Evolutionary conservation across 2,329 filamentous ascomycete genomes (phyloP).

Genomic region (Lecanicillium sp.): DNA sequence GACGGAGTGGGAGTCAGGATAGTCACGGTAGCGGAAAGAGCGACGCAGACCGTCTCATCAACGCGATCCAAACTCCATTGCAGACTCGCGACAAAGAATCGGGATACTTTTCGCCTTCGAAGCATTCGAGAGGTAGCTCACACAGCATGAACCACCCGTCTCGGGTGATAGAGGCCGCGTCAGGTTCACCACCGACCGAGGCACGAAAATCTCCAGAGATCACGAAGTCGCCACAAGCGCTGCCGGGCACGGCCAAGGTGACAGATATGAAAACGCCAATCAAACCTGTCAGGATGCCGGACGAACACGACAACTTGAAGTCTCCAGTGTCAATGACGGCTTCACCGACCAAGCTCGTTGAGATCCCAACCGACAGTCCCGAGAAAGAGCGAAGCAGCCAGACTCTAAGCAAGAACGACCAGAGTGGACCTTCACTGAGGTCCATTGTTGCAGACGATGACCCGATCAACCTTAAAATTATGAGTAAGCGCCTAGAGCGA

Average conservation of each 20-base stretch:
- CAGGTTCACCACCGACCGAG: conserved; percentile 8
- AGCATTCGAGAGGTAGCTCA: conserved; percentile 12
- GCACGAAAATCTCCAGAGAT: conserved; percentile 9
- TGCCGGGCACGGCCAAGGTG: conserved; percentile 29
- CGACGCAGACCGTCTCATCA: conserved; percentile 63
- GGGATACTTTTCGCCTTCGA: conserved; percentile 18
- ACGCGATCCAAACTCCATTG: conserved; percentile 60
- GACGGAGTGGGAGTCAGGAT: conserved; percentile 30
- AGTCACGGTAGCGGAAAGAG: conserved; percentile 45
- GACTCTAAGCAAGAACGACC: neutral
- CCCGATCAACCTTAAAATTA: conserved; percentile 75
- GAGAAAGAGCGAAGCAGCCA: conserved; percentile 8
- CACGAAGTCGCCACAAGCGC: too few species aligned
- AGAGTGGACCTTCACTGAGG: conserved; percentile 32
- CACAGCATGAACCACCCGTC: conserved; percentile 11
- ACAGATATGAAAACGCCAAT: conserved; percentile 37
- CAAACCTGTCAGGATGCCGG: conserved; percentile 39
- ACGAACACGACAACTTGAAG: conserved; percentile 34
- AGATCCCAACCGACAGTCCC: neutral
- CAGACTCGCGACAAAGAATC: conserved; percentile 28
- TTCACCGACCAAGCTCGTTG: conserved; percentile 1
- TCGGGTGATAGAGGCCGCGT: conserved; percentile 2
- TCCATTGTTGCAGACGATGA: conserved; percentile 84
- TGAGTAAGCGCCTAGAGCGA: conserved; percentile 73
- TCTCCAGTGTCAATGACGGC: too few species aligned